These are phyloP conservation scores for Tephrocybe sp. DNA, from an alignment of 768 basidiomycete species.

Conservation along the genomic window DNA sequence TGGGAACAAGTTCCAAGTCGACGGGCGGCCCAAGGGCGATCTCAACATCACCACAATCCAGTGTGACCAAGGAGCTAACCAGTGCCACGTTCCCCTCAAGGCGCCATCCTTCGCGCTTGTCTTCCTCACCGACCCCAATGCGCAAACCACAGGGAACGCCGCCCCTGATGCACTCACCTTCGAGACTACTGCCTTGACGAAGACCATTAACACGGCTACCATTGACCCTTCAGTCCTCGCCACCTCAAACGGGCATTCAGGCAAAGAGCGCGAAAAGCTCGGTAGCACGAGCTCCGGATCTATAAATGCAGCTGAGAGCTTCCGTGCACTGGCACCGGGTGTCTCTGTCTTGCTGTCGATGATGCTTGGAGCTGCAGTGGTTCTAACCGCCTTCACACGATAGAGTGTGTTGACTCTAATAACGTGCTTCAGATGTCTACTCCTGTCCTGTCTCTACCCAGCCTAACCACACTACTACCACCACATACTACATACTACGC, in stretches of 20 bases:
- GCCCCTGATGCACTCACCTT: constrained; percentile 42
- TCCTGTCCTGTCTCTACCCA: background rate
- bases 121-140: constrained; percentile 53
- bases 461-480: too few relatives aligned
- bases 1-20: constrained; percentile 59
- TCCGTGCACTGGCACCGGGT: constrained; percentile 9
- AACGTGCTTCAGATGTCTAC: background rate
- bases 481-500: background rate
- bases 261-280: constrained; percentile 18
- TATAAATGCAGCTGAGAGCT: constrained; percentile 15
- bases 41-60: constrained; percentile 55
- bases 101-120: constrained; percentile 78
- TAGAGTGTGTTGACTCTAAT: background rate
- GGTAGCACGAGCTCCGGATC: constrained; percentile 32
- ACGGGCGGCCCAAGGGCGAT: constrained; percentile 63
- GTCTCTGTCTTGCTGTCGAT: constrained; percentile 5
- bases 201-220: constrained; percentile 50
- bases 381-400: constrained; percentile 3
- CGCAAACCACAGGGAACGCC: constrained; percentile 28
- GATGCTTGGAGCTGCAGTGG: constrained; percentile 11
- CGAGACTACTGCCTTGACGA: constrained; percentile 56
- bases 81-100: constrained; percentile 60
- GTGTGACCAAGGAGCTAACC: constrained; percentile 54
- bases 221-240: constrained; percentile 54
- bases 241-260: constrained; percentile 46